Base-by-base conservation (phyloP, 805 yeast species). In the Komagataella pseudopastoris region DNA sequence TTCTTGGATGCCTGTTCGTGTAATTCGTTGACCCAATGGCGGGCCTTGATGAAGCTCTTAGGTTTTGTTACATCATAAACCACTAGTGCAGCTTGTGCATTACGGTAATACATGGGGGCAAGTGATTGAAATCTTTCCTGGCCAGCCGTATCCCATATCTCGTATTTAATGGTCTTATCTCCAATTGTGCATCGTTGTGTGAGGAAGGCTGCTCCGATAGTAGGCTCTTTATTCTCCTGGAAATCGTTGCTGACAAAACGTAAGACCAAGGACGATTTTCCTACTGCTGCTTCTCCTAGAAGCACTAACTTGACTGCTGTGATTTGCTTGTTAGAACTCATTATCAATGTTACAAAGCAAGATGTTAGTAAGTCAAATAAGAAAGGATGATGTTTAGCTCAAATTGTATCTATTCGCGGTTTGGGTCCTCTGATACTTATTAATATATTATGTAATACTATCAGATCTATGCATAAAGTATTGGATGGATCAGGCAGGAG, bases 61-160 rank as follows among this genome's bases (percentile, higher is more conserved):
- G 96, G 96, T 63, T 89, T 89, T 45, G 98, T 90, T 58, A 91
- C 80, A 62, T 91, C 99, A 65, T 91, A 91, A 7, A 91, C 99
- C 12, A 93, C 96, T 55, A 91, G 71, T 0, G 98, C 98, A 23
- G 96, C 95, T 65, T 90, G 96, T 14, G 99, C 97, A 62, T 93
- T 91, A 64, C 99, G 78, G 71, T 91, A 91, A 69, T 91, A 91
- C 93, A 91, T 85, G 24, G 98, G 98, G 1, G 98, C 97, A 61
- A 91, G 76, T 23, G 91, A 83, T 14, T 97, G 96, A 72, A 91
- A 91, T 56, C 99, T 71, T 66, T 91, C 99, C 71, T 91, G 98
- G 18, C 99, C 99, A 2, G 98, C 98, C 12, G 98, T 90, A 65
- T 90, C 98, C 95, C 96, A 87, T 54, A 87, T 88, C 63, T 87